Percentiles rank a stretch among this genome's conserved stretches.
Evolutionary conservation across 148 eudicot genomes (phyloP).

Genomic region (Oxyria digyna): DNA sequence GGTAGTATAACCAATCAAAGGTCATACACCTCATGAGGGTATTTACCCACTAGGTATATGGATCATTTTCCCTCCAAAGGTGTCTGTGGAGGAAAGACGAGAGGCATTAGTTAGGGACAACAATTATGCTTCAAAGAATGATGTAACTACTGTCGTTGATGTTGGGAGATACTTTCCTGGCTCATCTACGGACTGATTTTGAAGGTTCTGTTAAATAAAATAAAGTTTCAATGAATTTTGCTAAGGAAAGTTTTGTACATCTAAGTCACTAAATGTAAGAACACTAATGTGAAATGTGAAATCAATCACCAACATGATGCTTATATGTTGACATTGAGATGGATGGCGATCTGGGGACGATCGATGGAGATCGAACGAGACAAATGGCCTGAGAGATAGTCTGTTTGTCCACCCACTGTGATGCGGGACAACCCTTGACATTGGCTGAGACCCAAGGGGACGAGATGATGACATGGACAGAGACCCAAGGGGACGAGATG

Average conservation of each 20-base stretch:
- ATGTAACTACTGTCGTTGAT: conserved; percentile 94
- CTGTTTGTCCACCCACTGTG: no score
- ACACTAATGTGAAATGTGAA: neutral
- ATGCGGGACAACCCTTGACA: no score
- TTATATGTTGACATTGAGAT: neutral
- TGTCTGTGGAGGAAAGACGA: conserved; percentile 60
- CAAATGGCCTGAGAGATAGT: no score
- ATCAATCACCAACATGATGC: neutral
- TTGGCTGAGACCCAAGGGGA: no score
- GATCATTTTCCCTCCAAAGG: no score
- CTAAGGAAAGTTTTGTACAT: neutral
- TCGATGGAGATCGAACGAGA: no score
- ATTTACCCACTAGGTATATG: no score
- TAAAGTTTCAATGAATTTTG: neutral
- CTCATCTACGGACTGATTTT: conserved; percentile 77
- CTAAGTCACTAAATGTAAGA: neutral
- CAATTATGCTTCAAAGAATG: conserved; percentile 58
- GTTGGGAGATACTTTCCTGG: conserved; percentile 89
- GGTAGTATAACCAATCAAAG: no score
- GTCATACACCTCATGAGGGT: no score
- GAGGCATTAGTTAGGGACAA: conserved; percentile 74
- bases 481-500: no score
- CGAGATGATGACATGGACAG: no score
- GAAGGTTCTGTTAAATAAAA: conserved; percentile 35
- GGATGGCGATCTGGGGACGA: no score